phyloP scores from a whole-genome alignment of 495 filamentous ascomycete genomes.

The Aspergillus cristatus region DNA sequence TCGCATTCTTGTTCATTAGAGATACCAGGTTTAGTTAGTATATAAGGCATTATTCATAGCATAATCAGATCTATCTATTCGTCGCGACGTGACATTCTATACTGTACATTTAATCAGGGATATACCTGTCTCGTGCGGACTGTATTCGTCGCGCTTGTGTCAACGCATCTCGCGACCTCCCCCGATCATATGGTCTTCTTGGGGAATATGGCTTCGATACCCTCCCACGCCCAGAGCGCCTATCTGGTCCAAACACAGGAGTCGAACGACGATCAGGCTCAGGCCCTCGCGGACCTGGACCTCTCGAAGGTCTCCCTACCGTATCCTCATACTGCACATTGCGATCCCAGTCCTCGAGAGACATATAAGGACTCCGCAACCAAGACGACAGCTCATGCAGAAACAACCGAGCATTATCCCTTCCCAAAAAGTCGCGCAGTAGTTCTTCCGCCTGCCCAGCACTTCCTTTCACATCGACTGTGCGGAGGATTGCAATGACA shows the following conservation, averaged over 20 bases:
- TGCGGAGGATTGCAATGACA: constrained; percentile 78
- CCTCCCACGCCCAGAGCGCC: constrained; percentile 16
- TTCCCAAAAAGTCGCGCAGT: constrained; percentile 75
- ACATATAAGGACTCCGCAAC: constrained; percentile 66
- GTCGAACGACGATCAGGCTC: constrained; percentile 13
- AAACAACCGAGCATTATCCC: constrained; percentile 69
- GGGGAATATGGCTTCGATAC: constrained; percentile 15
- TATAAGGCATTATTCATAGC: constrained; percentile 9
- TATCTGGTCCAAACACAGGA: constrained; percentile 12
- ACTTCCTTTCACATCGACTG: constrained; percentile 79
- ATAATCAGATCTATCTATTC: too few relatives aligned
- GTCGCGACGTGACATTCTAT: background rate
- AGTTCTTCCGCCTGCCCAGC: constrained; percentile 81
- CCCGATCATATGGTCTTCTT: constrained; percentile 4
- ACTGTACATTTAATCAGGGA: constrained; percentile 23
- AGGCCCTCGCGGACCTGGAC: background rate
- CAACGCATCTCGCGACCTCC: constrained; percentile 11
- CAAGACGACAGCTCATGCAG: constrained; percentile 76
- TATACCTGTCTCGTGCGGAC: constrained; percentile 27
- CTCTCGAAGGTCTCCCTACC: background rate
- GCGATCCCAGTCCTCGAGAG: constrained; percentile 69
- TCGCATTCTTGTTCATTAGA: constrained; percentile 7
- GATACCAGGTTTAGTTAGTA: constrained; percentile 18
- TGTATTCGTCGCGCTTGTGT: constrained; percentile 20
- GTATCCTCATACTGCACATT: constrained; percentile 59